A percentile compares a stretch with the other conserved stretches of the same genome.
Conservation (phyloP, 805 yeast genomes). For the Barnettozyma vustinii region DNA sequence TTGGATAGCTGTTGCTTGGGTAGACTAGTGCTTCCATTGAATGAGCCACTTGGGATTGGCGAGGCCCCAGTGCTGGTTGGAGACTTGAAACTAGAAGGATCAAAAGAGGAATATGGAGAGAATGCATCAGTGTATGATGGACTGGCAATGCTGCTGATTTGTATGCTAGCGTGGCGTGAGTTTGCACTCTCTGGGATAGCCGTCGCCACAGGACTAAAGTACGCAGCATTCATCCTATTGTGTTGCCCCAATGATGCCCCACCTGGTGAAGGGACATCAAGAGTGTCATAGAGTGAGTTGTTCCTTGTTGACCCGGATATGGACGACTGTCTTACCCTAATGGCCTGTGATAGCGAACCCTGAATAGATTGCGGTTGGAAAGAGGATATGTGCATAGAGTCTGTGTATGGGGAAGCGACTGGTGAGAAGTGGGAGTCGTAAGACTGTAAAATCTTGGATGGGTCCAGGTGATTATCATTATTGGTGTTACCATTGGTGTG, state of each 20-base stretch:
- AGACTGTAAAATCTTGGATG: slow-evolving; percentile 8
- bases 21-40: slow-evolving; percentile 26
- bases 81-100: slow-evolving; percentile 24
- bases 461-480: slow-evolving; percentile 7
- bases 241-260: slow-evolving; percentile 11
- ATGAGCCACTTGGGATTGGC: slow-evolving; percentile 25
- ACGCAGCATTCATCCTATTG: slow-evolving; percentile 15
- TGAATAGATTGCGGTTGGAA: slow-evolving; percentile 17
- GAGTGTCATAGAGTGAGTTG: slow-evolving; percentile 21
- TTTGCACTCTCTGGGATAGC: slow-evolving; percentile 10
- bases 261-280: slow-evolving; percentile 17
- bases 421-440: slow-evolving; percentile 16
- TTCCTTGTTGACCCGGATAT: slow-evolving; percentile 11
- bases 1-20: slow-evolving; percentile 36
- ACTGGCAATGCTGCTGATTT: slow-evolving; percentile 2
- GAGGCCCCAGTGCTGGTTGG: slow-evolving; percentile 26
- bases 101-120: slow-evolving; percentile 26
- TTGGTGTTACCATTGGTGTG: not conserved
- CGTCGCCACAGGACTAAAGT: slow-evolving; percentile 23
- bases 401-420: slow-evolving; percentile 22
- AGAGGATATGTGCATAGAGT: slow-evolving; percentile 14
- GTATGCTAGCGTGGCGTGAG: slow-evolving; percentile 4
- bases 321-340: slow-evolving; percentile 5
- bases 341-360: slow-evolving; percentile 4
- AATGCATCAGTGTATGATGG: slow-evolving; percentile 21